These are phyloP conservation scores for Lotmaria passim DNA, from an alignment of 208 protist species.

Conservation along the genomic window DNA sequence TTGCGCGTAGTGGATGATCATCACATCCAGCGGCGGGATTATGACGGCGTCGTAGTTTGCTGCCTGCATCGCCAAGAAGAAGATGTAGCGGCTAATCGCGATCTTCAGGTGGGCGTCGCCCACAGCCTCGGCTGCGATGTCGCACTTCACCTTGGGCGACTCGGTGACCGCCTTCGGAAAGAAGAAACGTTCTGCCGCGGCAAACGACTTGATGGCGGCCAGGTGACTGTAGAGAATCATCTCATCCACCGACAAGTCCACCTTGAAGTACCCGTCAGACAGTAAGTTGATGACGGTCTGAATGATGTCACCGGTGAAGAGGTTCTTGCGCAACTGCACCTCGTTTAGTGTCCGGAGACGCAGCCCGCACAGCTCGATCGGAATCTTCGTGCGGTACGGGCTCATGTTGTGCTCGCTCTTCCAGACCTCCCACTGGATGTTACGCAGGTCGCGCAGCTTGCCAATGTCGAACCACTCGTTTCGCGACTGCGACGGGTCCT, in stretches of 20 bases:
- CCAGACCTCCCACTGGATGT: constrained; percentile 88
- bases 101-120: constrained; percentile 59
- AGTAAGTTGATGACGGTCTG: constrained; percentile 86
- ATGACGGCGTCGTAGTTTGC: constrained; percentile 89
- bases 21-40: constrained; percentile 88
- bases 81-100: constrained; percentile 84
- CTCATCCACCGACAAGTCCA: constrained; percentile 81
- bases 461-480: constrained; percentile 91
- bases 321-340: constrained; percentile 58
- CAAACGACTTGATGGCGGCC: constrained; percentile 65
- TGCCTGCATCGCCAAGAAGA: constrained; percentile 89
- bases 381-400: constrained; percentile 85
- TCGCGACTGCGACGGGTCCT: constrained; percentile 49
- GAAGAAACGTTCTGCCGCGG: constrained; percentile 67
- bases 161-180: constrained; percentile 38
- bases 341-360: constrained; percentile 67
- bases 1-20: constrained; percentile 86
- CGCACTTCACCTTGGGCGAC: constrained; percentile 4
- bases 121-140: constrained; percentile 14
- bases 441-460: constrained; percentile 68
- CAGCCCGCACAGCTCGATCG: constrained; percentile 84
- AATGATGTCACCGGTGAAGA: constrained; percentile 81
- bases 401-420: constrained; percentile 77
- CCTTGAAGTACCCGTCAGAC: constrained; percentile 87
- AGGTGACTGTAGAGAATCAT: constrained; percentile 67